Evolutionary conservation across 2,329 filamentous ascomycete genomes (phyloP).

Genomic region (Westerdykella sp.): DNA sequence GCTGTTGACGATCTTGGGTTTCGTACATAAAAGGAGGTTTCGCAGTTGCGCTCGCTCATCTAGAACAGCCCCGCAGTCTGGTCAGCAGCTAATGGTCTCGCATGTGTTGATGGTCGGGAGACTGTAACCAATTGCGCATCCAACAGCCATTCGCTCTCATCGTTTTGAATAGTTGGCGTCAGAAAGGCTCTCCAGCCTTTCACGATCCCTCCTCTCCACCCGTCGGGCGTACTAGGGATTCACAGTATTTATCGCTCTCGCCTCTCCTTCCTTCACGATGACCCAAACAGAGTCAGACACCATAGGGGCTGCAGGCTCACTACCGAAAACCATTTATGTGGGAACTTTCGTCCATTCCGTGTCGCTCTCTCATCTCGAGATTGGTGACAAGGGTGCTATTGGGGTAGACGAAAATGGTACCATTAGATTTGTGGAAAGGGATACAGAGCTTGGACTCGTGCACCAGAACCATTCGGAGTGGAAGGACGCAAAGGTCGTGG

Average conservation of each 20-base stretch:
- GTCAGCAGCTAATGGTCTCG: too few species aligned
- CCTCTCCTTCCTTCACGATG: too few species aligned
- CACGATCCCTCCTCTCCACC: background rate
- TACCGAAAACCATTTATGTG: conserved; percentile 45
- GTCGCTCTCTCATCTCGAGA: conserved; percentile 45
- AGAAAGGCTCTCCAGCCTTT: background rate
- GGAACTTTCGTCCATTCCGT: conserved; percentile 58
- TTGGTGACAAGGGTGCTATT: conserved; percentile 42
- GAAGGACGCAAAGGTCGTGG: conserved; percentile 38
- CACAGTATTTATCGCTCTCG: too few species aligned
- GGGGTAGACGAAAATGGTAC: conserved; percentile 49
- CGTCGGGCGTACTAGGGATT: background rate
- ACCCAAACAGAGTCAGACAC: background rate
- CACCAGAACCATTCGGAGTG: conserved; percentile 27
- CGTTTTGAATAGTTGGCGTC: background rate
- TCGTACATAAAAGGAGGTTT: conserved; percentile 6
- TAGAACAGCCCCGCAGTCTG: too few species aligned
- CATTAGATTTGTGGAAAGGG: conserved; percentile 45
- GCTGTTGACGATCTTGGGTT: background rate
- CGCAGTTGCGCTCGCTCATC: background rate
- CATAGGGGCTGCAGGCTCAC: conserved; percentile 27
- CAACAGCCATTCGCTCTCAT: too few species aligned
- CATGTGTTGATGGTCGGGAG: too few species aligned
- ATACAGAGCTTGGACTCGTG: conserved; percentile 22
- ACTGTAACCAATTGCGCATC: too few species aligned